phyloP scores from a whole-genome alignment of 306 rosid species.

The Fragaria vesca region DNA sequence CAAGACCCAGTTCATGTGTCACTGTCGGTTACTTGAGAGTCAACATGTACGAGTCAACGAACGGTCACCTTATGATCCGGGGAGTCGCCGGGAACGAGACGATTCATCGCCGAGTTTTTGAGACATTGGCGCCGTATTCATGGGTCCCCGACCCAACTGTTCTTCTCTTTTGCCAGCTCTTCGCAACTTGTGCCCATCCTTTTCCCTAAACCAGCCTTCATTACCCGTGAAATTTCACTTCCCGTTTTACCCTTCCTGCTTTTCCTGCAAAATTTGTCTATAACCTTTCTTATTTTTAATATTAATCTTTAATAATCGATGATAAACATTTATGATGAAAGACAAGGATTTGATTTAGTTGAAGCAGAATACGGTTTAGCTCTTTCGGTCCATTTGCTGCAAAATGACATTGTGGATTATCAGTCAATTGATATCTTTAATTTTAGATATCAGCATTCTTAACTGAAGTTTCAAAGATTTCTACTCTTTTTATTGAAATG shows the following conservation, averaged over 20 bases:
- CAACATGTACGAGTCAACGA: conserved; percentile 25
- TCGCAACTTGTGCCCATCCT: conserved; percentile 32
- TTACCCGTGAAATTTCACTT: conserved; percentile 13
- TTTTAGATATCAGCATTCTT: no score
- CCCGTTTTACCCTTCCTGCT: conserved; percentile 23
- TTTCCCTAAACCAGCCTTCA: conserved; percentile 22
- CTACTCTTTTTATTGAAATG: no score
- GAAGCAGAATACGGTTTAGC: not conserved
- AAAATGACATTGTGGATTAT: no score
- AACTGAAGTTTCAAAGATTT: no score
- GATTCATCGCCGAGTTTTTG: conserved; percentile 25
- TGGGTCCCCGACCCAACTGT: conserved; percentile 40
- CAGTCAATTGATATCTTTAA: no score
- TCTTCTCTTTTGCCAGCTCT: conserved; percentile 47
- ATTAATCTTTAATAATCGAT: not conserved
- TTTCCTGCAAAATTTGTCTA: not conserved
- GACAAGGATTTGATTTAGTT: no score
- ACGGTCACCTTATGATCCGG: not conserved
- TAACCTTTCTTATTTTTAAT: not conserved
- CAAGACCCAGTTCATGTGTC: not conserved
- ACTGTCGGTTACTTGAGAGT: conserved; percentile 20
- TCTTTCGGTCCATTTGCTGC: no score
- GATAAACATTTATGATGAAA: not conserved
- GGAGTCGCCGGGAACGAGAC: conserved; percentile 1
- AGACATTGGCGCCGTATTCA: conserved; percentile 26